A percentile compares a stretch with the other conserved stretches of the same genome.
Conservation (phyloP, 371 early-diverging fungal species). For the Dinochytrium kinnereticum region DNA sequence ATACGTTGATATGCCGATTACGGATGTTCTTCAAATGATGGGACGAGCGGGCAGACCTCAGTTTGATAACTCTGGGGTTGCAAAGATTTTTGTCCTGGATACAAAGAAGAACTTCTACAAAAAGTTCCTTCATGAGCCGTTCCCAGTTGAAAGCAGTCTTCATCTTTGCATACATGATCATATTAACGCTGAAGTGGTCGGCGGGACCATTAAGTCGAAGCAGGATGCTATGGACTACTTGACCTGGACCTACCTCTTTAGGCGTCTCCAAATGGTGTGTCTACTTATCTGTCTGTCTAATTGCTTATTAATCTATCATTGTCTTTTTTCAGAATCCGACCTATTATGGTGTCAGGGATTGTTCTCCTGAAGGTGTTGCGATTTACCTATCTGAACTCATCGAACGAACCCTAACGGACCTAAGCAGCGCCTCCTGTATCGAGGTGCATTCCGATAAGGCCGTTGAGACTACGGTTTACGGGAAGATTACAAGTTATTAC, state of each 20-base stretch:
- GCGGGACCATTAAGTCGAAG: conserved; percentile 80
- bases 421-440: conserved; percentile 76
- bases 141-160: conserved; percentile 59
- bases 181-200: conserved; percentile 90
- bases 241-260: conserved; percentile 94
- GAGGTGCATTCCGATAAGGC: conserved; percentile 59
- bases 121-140: conserved; percentile 87
- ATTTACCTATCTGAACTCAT: conserved; percentile 77
- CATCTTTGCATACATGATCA: conserved; percentile 75
- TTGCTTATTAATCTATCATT: background rate
- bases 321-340: conserved; percentile 74
- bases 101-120: conserved; percentile 95
- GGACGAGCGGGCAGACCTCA: conserved; percentile 99
- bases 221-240: conserved; percentile 94
- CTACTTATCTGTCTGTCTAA: conserved; percentile 62
- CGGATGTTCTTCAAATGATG: conserved; percentile 98
- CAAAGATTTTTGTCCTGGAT: conserved; percentile 87
- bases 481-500: conserved; percentile 87
- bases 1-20: conserved; percentile 93
- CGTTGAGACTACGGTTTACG: conserved; percentile 68
- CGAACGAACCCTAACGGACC: conserved; percentile 67
- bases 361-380: conserved; percentile 70
- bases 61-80: conserved; percentile 90
- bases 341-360: conserved; percentile 89
- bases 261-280: conserved; percentile 73